Evolutionary conservation across 1,284 basidiomycete genomes (phyloP), one percentile per base, ranked within the genome.

Genomic region (Moesziomyces globuligerus): DNA sequence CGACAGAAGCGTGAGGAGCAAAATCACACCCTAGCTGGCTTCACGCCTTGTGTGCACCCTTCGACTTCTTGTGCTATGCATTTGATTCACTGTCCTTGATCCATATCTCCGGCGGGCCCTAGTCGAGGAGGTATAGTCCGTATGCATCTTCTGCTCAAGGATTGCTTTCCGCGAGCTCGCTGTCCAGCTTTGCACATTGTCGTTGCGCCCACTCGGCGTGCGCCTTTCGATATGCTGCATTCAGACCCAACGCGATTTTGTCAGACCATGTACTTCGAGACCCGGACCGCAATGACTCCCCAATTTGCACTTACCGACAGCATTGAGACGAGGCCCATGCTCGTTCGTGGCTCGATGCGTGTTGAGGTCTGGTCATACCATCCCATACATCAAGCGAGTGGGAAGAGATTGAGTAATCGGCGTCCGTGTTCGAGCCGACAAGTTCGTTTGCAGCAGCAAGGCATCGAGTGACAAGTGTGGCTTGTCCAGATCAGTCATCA

Each of bases 301-400:
- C 23, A 21, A 40, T 21, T 17, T 3, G 10, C 23, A 68, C 64
- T 38, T 28, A 68, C 70, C 59, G 8, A 66, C 59, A 29, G 70
- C 70, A 18, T 65, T 72, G 13, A 72, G 59, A 45, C 70, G 51
- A 17, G 64, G 52, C 7, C 70, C 70, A 25, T 72, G 70, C 13
- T 62, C 60, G 39, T 65, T 68, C 29, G 53, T 53, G 13, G 49
- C 49, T 20, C 70, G 70, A 25, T 72, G 70, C 13, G 70, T 72
- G 50, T 72, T 72, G 39, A 72, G 50, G 23, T 72, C 69, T 72
- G 46, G 10, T 9, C 21, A 25, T 17, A 6, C 10, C 36, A 13
- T 15, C 15, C 21, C 29, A n/a, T 42, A 24, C 52, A 38, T 15
- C 28, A 24, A 29, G 2, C 29, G n/a, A 7, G 13, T 25, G n/a